These are phyloP conservation scores for Phytophthora sansomeana DNA, from an alignment of 352 stramenopile genomes.

Conservation along the genomic window DNA sequence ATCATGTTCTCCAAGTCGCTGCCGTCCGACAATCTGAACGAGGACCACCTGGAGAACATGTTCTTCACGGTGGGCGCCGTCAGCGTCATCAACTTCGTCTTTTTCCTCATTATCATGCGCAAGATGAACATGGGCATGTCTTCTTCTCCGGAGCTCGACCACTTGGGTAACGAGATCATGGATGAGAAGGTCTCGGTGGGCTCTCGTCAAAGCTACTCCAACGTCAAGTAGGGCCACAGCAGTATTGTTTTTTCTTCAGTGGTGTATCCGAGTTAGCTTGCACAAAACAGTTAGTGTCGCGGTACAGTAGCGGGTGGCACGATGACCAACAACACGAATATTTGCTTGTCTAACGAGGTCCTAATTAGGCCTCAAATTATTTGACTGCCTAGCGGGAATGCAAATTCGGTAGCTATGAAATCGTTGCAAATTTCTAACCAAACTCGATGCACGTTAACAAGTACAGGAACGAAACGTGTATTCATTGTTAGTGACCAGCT, in stretches of 20 bases:
- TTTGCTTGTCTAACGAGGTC: too few species aligned
- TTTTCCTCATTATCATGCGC: constrained; percentile 53
- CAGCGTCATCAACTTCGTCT: constrained; percentile 60
- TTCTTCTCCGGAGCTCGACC: constrained; percentile 16
- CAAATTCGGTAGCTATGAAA: too few species aligned
- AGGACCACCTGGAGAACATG: constrained; percentile 68
- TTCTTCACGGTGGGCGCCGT: constrained; percentile 64
- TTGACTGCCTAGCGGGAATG: too few species aligned
- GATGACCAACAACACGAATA: too few species aligned
- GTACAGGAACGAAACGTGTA: constrained; percentile 6
- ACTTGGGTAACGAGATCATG: constrained; percentile 23
- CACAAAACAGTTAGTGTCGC: too few species aligned
- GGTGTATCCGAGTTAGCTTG: background rate
- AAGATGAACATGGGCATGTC: constrained; percentile 65
- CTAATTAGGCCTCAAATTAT: too few species aligned
- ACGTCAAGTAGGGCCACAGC: constrained; percentile 15
- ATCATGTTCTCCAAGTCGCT: constrained; percentile 62
- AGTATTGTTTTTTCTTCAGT: background rate
- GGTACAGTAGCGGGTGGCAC: too few species aligned
- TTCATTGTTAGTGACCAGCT: background rate
- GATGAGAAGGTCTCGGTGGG: constrained; percentile 26
- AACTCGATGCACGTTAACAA: too few species aligned
- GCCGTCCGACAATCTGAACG: constrained; percentile 58
- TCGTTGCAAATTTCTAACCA: too few species aligned
- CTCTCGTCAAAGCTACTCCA: constrained; percentile 17